These are phyloP conservation scores for Clavispora asparagi DNA, from an alignment of 805 yeast species.

Conservation along the genomic window DNA sequence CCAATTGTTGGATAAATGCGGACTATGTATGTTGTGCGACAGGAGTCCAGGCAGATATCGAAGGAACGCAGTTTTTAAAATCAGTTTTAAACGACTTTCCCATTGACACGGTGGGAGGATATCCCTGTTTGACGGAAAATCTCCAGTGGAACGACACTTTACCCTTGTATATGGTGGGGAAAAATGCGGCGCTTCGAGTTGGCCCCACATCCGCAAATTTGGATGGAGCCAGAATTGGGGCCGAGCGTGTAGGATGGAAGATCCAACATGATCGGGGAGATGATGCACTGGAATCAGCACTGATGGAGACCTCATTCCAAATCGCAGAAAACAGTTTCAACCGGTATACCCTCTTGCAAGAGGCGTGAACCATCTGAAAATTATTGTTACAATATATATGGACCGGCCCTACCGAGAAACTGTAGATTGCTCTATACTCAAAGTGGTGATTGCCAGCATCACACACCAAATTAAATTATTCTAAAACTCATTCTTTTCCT, in stretches of 20 bases:
- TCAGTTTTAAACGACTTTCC: slow-evolving; percentile 21
- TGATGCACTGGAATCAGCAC: background rate
- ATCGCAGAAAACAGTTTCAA: slow-evolving; percentile 9
- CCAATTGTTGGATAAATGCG: slow-evolving; percentile 5
- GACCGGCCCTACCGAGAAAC: no score
- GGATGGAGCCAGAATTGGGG: slow-evolving; percentile 43
- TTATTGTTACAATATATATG: no score
- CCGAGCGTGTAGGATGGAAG: slow-evolving; percentile 41
- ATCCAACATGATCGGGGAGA: slow-evolving; percentile 13
- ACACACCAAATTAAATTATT: background rate
- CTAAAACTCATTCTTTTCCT: background rate
- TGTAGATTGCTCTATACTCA: no score
- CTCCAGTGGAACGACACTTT: slow-evolving; percentile 36
- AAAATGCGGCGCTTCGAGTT: slow-evolving; percentile 36
- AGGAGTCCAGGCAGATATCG: slow-evolving; percentile 30
- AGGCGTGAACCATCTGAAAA: background rate
- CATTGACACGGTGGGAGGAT: slow-evolving; percentile 30
- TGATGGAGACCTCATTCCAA: background rate
- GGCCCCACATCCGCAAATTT: slow-evolving; percentile 45
- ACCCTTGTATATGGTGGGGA: slow-evolving; percentile 39
- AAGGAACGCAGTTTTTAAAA: slow-evolving; percentile 24
- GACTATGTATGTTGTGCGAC: slow-evolving; percentile 41
- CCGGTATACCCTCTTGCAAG: slow-evolving; percentile 9
- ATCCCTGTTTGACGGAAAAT: slow-evolving; percentile 41
- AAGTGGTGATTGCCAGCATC: background rate